Evolutionary conservation across 1,284 basidiomycete genomes (phyloP).

Genomic region (Cutaneotrichosporon daszewskae): DNA sequence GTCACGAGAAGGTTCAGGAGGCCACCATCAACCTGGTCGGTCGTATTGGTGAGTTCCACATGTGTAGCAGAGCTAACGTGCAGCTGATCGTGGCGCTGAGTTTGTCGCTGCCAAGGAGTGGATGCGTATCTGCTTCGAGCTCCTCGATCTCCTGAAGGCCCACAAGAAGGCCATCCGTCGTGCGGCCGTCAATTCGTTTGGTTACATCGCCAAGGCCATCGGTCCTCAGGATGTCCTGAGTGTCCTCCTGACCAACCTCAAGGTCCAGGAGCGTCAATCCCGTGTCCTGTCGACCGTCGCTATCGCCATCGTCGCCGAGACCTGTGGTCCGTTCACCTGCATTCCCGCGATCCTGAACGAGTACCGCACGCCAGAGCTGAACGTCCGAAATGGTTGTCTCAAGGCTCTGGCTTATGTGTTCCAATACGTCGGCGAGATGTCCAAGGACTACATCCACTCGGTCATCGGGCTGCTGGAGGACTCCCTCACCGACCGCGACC

Average conservation of each 20-base stretch:
- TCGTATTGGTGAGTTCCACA: slow-evolving; percentile 68
- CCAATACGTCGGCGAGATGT: slow-evolving; percentile 99
- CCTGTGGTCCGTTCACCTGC: slow-evolving; percentile 97
- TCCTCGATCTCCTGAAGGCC: slow-evolving; percentile 93
- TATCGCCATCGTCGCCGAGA: slow-evolving; percentile 92
- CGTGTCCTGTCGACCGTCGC: slow-evolving; percentile 98
- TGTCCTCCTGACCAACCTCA: slow-evolving; percentile 91
- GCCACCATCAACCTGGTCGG: slow-evolving; percentile 99
- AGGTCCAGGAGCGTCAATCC: slow-evolving; percentile 97
- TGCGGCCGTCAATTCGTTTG: slow-evolving; percentile 98
- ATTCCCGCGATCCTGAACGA: slow-evolving; percentile 98
- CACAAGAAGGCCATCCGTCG: slow-evolving; percentile 99
- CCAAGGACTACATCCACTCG: slow-evolving; percentile 95
- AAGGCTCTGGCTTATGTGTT: slow-evolving; percentile 98
- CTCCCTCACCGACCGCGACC: slow-evolving; percentile 93
- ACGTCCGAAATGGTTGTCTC: slow-evolving; percentile 98
- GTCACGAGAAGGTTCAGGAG: slow-evolving; percentile 99
- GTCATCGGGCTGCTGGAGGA: slow-evolving; percentile 97
- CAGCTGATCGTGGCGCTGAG: slow-evolving; percentile 93
- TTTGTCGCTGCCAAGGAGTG: slow-evolving; percentile 97
- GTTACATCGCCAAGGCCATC: slow-evolving; percentile 98
- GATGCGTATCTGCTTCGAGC: slow-evolving; percentile 99
- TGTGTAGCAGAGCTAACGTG: slow-evolving; percentile 7
- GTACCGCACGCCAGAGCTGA: slow-evolving; percentile 95
- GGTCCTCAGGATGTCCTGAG: slow-evolving; percentile 98